Conservation (phyloP, 768 basidiomycete species). For the Hebeloma cylindrosporum region DNA sequence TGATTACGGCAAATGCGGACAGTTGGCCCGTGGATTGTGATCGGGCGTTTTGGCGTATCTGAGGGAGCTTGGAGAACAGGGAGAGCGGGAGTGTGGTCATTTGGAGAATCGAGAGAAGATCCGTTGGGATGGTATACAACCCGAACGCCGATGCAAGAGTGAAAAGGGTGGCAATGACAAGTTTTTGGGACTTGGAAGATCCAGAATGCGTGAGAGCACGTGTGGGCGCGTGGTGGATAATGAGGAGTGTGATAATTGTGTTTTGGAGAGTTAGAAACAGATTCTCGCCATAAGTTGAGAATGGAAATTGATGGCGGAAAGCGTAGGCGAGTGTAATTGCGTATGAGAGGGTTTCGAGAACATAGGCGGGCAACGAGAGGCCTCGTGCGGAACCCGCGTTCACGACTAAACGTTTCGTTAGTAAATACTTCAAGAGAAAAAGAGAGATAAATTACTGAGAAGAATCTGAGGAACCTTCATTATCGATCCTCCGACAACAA, state of each 20-base stretch:
- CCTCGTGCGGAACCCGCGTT: constrained; percentile 79
- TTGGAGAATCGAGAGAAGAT: constrained; percentile 69
- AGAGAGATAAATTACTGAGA: constrained; percentile 52
- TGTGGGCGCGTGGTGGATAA: constrained; percentile 61
- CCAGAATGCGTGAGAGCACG: constrained; percentile 21
- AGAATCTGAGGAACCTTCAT: constrained; percentile 97
- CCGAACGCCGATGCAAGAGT: constrained; percentile 31
- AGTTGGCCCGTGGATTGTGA: constrained; percentile 87
- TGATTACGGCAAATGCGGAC: constrained; percentile 86
- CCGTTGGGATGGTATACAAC: constrained; percentile 49
- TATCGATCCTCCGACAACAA: constrained; percentile 89
- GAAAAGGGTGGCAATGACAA: constrained; percentile 32
- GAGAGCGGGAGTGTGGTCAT: constrained; percentile 87
- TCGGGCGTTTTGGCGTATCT: constrained; percentile 81
- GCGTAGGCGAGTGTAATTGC: constrained; percentile 90
- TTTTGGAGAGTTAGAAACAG: constrained; percentile 91
- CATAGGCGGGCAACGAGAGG: constrained; percentile 81
- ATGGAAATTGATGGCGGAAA: constrained; percentile 81
- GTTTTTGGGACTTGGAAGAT: constrained; percentile 30
- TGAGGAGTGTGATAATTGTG: constrained; percentile 83
- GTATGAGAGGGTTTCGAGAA: constrained; percentile 89
- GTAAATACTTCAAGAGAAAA: not conserved
- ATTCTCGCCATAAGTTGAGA: constrained; percentile 98
- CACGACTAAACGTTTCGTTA: constrained; percentile 49
- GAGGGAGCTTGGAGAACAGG: constrained; percentile 91